Base-by-base conservation (phyloP, 2,329 filamentous ascomycete genomes). In the Fusarium nisikadoi region DNA sequence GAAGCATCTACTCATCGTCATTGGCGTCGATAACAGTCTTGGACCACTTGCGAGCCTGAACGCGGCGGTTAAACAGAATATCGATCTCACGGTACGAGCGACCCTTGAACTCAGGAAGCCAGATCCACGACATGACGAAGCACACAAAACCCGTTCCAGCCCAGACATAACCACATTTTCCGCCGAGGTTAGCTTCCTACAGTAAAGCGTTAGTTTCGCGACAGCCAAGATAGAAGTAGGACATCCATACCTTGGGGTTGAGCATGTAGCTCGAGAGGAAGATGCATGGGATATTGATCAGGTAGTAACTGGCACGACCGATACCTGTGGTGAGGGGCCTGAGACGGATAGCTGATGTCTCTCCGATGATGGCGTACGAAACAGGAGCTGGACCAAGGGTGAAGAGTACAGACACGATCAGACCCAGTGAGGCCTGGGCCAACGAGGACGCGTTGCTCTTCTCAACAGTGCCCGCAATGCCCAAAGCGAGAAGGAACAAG, bases 321-420 rank as follows among this genome's bases (percentile, higher is more conserved):
- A 91, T 81, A 79, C 89, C 90, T 20, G 90, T 92, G 5, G 87
- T 92, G 23, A 92, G 81, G 50, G 90, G 88, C 47, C 90, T 80
- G 35, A 92, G 89, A 69, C 90, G 89, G 55, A 92, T 86, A 55
- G 90, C 82, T 1, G 90, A 91, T 6, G 90, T 92, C 81, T 92
- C 90, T 70, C 87, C 89, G 52, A 92, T 92, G 71, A 92, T 90
- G 81, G 89, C 87, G 85, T 87, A 92, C 11, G 90, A 91, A 47
- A 87, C 87, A 54, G 90, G 90, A 4, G 88, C 90, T 27, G 88
- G 89, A 68, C 88, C 89, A 25, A 90, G 79, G 41, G 86, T 87
- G 82, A 91, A 93, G 36, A 91, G 80, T 61, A 92, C 87, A 33
- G 90, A 92, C 75, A 92, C 84, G 72, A 92, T 89, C 46, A 92